Base-by-base conservation (phyloP, 2,329 filamentous ascomycete species). In the Trichoderma asperellum region DNA sequence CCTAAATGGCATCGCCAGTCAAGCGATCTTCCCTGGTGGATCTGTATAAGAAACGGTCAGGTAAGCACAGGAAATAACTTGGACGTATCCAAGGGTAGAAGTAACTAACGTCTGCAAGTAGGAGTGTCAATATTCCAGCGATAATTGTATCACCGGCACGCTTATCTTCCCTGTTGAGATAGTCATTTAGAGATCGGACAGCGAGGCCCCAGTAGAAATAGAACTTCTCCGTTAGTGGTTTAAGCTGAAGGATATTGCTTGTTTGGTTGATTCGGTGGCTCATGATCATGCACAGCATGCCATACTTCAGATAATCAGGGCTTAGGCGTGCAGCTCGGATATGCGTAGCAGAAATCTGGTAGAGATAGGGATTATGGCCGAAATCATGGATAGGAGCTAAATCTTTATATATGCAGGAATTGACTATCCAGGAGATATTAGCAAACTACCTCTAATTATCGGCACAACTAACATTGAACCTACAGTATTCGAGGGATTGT, bases 1-100 rank as follows among this genome's bases (percentile, higher is more conserved):
- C 52, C 43, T 53, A 62, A 35, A n/a, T 62, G 60, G 60, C 60
- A 62, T 62, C 60, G n/a, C 60, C 60, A 62, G 37, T 62, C 52
- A 1, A 62, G 43, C 16, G 60, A 62, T 27, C 43, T 53, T 27
- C 60, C 60, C 14, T 62, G 60, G 10, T 62, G 60, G 7, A 62
- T 12, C 60, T 62, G 16, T 37, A 4, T n/a, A 37, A 37, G 4
- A 3, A 2, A 35, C 2, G 7, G 5, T 24, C 32, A n/a, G 16
- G 60, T 62, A 4, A 62, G 60, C 40, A 47, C 12, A 16, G 16
- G 2, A 11, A 40, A 18, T 10, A 10, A 18, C 1, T n/a, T 18
- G 12, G 43, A 5, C 7, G 7, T 12, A 18, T 52, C 1, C 16
- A 5, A 6, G 43, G 27, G 29, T 2, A 35, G 21, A 21, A 4